Evolutionary conservation across 352 stramenopile genomes (phyloP).

Genomic region (Plasmopara muralis): DNA sequence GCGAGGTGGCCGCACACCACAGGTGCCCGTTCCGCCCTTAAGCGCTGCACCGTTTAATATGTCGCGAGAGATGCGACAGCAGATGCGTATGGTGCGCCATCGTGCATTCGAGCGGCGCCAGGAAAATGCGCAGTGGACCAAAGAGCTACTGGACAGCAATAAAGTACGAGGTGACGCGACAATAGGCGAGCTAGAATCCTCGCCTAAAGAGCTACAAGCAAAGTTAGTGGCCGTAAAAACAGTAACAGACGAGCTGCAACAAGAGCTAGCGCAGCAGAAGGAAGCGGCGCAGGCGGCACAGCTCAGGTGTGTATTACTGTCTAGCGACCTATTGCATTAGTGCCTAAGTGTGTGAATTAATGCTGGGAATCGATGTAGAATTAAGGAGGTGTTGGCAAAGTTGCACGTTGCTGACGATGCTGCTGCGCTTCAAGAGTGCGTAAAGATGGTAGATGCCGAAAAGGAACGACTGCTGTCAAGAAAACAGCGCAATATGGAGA

Average conservation of each 20-base stretch:
- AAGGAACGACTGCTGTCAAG: conserved; percentile 15
- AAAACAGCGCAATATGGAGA: conserved; percentile 31
- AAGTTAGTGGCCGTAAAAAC: conserved; percentile 14
- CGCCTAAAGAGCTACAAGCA: conserved; percentile 14
- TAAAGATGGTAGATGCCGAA: conserved; percentile 17
- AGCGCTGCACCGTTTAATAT: conserved; percentile 28
- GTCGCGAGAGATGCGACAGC: conserved; percentile 39
- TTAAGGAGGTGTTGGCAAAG: conserved; percentile 24
- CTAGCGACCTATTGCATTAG: neutral
- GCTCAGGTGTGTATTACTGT: conserved; percentile 10
- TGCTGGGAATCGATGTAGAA: conserved; percentile 10
- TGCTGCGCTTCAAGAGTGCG: conserved; percentile 19
- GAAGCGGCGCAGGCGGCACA: conserved; percentile 15
- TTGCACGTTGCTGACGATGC: conserved; percentile 21
- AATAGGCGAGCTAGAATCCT: conserved; percentile 3
- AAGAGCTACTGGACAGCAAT: conserved; percentile 24
- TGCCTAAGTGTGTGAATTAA: neutral
- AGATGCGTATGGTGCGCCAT: conserved; percentile 43
- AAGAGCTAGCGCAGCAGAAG: conserved; percentile 11
- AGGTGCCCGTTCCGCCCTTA: conserved; percentile 34
- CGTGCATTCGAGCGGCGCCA: conserved; percentile 53
- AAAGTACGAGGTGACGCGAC: conserved; percentile 1
- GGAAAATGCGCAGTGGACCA: conserved; percentile 56
- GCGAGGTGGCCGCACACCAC: conserved; percentile 14
- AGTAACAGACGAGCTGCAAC: conserved; percentile 15